These are phyloP conservation scores for Parmelia sp. DNA, from an alignment of 495 filamentous ascomycete genomes.

Conservation along the genomic window DNA sequence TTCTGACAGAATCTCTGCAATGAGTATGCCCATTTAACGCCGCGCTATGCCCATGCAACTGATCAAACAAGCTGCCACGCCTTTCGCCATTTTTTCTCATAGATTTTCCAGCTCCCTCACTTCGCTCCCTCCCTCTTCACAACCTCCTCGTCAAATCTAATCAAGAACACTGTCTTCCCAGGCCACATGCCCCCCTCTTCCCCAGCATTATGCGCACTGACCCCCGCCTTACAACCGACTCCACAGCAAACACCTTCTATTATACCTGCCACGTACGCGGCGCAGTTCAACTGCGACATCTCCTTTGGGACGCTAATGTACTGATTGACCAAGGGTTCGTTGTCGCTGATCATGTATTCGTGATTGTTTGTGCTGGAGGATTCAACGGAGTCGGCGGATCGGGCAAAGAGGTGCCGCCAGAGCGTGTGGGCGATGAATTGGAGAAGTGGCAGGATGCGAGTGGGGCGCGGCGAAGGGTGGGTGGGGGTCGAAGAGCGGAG, in stretches of 20 bases:
- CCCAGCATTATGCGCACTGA: constrained; percentile 83
- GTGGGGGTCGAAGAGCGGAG: constrained; percentile 68
- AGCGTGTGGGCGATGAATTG: constrained; percentile 88
- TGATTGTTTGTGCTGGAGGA: constrained; percentile 77
- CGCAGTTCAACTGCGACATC: constrained; percentile 94
- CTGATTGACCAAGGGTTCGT: constrained; percentile 89
- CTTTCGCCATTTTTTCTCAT: background rate
- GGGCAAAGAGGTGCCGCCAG: constrained; percentile 86
- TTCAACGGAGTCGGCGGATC: constrained; percentile 86
- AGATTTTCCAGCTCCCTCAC: background rate
- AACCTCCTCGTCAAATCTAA: constrained; percentile 81
- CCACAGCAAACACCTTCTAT: constrained; percentile 95
- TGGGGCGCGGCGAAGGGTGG: constrained; percentile 65
- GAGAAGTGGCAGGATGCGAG: constrained; percentile 82
- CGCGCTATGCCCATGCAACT: constrained; percentile 14
- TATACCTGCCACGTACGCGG: constrained; percentile 89
- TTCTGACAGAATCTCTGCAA: constrained; percentile 9
- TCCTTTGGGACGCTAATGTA: constrained; percentile 90
- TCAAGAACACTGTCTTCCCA: constrained; percentile 86
- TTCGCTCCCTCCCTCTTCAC: constrained; percentile 76
- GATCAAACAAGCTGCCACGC: background rate
- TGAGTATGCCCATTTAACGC: constrained; percentile 8
- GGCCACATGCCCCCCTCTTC: constrained; percentile 84
- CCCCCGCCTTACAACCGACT: constrained; percentile 77
- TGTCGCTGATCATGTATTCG: constrained; percentile 98